Base-by-base conservation (phyloP, 257 asterid genomes). In the Misopates orontium region DNA sequence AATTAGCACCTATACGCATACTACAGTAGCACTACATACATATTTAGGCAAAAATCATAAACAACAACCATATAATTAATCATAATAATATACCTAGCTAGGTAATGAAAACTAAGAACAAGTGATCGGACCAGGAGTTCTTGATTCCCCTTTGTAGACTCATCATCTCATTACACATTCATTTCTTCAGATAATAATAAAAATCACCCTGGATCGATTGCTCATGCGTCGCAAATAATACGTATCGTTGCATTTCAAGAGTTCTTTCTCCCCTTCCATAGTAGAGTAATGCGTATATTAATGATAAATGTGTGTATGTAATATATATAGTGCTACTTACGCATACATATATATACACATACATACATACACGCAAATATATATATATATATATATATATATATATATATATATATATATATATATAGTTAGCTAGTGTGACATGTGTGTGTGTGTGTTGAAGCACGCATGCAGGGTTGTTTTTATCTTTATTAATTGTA, bases 111-210 rank as follows among this genome's bases (percentile, higher is more conserved):
- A 8, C 21, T 64, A 11, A 42, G 10, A 23, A 21, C 41, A 7
- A 49, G 25, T 28, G 70, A 42, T 78, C 86, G 86, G 86, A 81
- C 86, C 86, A 81, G 73, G 79, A 67, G 73, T 53, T 73, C 86
- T 81, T 81, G 78, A 81, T 81, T 81, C 86, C 86, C 81, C 80
- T 56, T 74, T 69, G 78, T 77, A 28, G 4, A 28, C 36, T 2
- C 36, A 28, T 28, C 36, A 28, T 28, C 36, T 7, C 36, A 28
- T 7, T 40, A 42, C 44, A n/a, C 10, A 7, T 12, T 16, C 24
- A 15, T 15, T 5, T 10, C 12, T 21, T 14, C 61, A 39, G 62
- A 13, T 32, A n/a, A n/a, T 10, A 23, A 2, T 16, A 8, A 4
- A 14, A 25, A 4, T 15, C 41, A 6, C 20, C 54, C 20, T 16